A percentile compares a stretch with the other conserved stretches of the same genome.
phyloP scores from a whole-genome alignment of 139 green algal species.

The Desmodesmus armatus region DNA sequence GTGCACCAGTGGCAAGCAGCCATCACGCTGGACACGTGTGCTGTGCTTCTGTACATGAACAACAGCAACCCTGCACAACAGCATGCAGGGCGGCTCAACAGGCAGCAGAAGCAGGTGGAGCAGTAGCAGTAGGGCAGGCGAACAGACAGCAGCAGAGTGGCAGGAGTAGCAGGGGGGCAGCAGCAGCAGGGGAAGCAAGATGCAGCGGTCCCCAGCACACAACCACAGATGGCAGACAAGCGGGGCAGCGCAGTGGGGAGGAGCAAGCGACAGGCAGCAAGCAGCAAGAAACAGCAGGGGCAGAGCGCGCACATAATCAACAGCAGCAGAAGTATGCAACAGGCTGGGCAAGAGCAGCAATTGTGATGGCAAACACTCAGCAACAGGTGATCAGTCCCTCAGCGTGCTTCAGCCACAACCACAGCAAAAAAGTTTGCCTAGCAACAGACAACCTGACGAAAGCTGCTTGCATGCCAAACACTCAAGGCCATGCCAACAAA shows the following conservation, averaged over 20 bases:
- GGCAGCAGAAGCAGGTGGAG: slow-evolving; percentile 4
- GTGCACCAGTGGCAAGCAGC: too few species aligned
- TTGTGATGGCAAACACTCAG: too few species aligned
- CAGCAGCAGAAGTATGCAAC: neutral
- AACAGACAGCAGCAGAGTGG: neutral
- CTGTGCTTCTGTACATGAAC: neutral
- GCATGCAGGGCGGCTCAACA: neutral
- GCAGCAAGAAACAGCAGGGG: neutral
- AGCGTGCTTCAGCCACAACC: too few species aligned
- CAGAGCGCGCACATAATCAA: neutral
- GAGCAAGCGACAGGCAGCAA: neutral
- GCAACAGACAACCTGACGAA: too few species aligned
- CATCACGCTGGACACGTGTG: neutral
- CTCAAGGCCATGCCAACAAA: too few species aligned
- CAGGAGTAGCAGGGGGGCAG: neutral
- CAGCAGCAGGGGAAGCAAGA: neutral
- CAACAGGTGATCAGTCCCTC: too few species aligned
- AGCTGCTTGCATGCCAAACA: too few species aligned
- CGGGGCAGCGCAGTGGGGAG: neutral
- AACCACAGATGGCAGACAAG: neutral
- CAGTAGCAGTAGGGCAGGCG: slow-evolving; percentile 1
- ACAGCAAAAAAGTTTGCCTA: too few species aligned
- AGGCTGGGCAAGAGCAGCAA: neutral
- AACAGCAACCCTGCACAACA: neutral
- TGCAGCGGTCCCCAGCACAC: neutral